A percentile compares a stretch with the other conserved stretches of the same genome.
phyloP scores from a whole-genome alignment of 1,284 basidiomycete genomes.

The Ustilago trichophora region DNA sequence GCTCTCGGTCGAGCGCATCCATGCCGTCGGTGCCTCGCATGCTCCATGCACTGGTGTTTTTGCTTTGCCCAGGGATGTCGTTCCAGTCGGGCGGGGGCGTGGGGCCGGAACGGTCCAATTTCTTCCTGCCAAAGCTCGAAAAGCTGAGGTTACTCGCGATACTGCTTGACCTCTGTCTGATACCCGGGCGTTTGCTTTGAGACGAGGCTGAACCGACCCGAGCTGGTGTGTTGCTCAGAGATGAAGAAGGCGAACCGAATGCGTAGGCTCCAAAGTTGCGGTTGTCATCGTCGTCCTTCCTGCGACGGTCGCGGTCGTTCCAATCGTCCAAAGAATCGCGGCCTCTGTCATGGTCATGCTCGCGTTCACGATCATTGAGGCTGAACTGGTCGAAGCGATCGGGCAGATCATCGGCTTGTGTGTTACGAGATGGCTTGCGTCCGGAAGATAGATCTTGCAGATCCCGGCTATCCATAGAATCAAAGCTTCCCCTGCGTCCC shows the following conservation, averaged over 20 bases:
- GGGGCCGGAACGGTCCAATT: conserved; percentile 28
- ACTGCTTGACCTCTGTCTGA: conserved; percentile 34
- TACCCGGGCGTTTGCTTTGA: conserved; percentile 17
- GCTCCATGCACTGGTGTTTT: conserved; percentile 15
- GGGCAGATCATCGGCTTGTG: conserved; percentile 22
- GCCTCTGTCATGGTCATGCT: not conserved
- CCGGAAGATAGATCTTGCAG: not conserved
- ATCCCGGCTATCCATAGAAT: conserved; percentile 43
- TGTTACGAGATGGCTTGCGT: conserved; percentile 5
- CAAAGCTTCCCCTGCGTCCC: conserved; percentile 23
- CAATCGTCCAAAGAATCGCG: conserved; percentile 6
- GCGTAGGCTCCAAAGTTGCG: conserved; percentile 30
- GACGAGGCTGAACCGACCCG: conserved; percentile 34
- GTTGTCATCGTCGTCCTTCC: conserved; percentile 16
- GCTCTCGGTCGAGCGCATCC: conserved; percentile 58
- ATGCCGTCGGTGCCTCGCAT: conserved; percentile 20
- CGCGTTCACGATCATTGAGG: conserved; percentile 15
- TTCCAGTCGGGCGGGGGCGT: conserved; percentile 42
- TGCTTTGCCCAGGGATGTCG: conserved; percentile 35
- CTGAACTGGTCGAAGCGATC: conserved; percentile 27
- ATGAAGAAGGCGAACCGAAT: conserved; percentile 33
- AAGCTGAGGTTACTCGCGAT: conserved; percentile 41
- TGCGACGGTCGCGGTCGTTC: conserved; percentile 19
- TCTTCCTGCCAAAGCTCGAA: conserved; percentile 29
- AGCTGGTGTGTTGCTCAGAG: conserved; percentile 31